phyloP scores from a whole-genome alignment of 768 basidiomycete genomes.

The Auricularia sp. region DNA sequence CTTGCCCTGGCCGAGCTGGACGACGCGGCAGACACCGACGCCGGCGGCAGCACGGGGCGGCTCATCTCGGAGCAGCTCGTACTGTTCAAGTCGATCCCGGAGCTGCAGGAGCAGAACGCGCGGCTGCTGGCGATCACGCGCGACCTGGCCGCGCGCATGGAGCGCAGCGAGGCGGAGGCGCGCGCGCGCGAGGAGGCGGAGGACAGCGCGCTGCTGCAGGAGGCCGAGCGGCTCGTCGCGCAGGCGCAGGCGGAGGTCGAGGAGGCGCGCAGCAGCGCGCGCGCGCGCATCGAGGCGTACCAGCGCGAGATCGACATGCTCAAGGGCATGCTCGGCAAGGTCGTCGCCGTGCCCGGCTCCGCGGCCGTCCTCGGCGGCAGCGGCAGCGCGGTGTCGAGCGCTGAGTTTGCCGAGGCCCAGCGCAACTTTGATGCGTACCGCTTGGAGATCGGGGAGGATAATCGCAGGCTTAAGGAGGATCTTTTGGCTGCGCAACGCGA shows the following conservation, averaged over 20 bases:
- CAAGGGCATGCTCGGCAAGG: constrained; percentile 55
- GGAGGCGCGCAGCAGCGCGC: constrained; percentile 59
- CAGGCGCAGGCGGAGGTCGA: constrained; percentile 72
- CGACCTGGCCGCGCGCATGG: constrained; percentile 76
- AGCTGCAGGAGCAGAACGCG: constrained; percentile 88
- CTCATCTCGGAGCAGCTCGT: constrained; percentile 87
- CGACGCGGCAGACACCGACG: constrained; percentile 23
- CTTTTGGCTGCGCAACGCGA: constrained; percentile 56
- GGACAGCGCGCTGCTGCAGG: constrained; percentile 52
- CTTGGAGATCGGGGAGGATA: constrained; percentile 72
- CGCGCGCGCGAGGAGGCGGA: constrained; percentile 59
- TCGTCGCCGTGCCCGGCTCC: constrained; percentile 15
- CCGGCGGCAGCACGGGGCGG: constrained; percentile 51
- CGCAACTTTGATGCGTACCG: constrained; percentile 73
- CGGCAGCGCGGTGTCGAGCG: constrained; percentile 9
- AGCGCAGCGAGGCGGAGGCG: constrained; percentile 72
- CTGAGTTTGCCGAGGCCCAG: constrained; percentile 27
- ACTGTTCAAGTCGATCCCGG: constrained; percentile 67
- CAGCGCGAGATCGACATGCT: constrained; percentile 84
- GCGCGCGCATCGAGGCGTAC: constrained; percentile 65
- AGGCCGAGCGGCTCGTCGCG: constrained; percentile 82
- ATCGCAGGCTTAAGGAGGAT: constrained; percentile 63
- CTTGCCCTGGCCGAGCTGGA: constrained; percentile 60
- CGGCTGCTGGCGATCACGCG: constrained; percentile 75
- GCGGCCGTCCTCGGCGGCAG: constrained; percentile 9